Evolutionary conservation across 352 stramenopile genomes (phyloP), one percentile per base, ranked within the genome.

Genomic region (Phytophthora podocarpi): DNA sequence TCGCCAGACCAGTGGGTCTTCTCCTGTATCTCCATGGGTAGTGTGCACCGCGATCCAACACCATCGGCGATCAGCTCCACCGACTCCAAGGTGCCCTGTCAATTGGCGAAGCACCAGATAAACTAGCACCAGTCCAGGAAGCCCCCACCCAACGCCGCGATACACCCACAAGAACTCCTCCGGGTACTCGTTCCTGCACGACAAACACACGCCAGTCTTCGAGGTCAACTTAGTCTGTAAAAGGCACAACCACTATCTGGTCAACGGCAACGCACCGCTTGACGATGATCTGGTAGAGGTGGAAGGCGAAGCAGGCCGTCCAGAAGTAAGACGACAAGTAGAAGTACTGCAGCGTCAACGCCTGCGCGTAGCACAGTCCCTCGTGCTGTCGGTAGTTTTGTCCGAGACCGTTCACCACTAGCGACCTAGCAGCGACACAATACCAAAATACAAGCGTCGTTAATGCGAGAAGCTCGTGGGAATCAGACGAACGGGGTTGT

Each of bases 261-360:
- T 2, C 27, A 46, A 35, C 16, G n/a, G 24, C 11, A 11, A 52
- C 76, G 39, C 30, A 85, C 64, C 78, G 68, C 48, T 88, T 82
- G 35, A 91, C 81, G 43, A 95, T 89, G 76, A 95, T 90, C 64
- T 93, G 83, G 70, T 91, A 95, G 54, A 95, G 72, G 62, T 95
- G 82, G 48, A 93, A 93, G 27, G 86, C 86, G 45, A 95, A 95
- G 71, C 86, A 95, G 2, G 70, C 74, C 0, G 86, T 95, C 86
- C 86, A 95, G 47, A 95, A 63, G 53, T 91, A 93, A 28, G 82
- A 92, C 35, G 86, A 80, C 24, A 95, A 61, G 59, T 89, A 90
- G 43, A 90, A 93, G 59, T 91, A 95, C 64, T 91, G 83, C 34
- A 95, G 67, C 35, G 72, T 59, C 52, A 90, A 58, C 12, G 81